These are phyloP conservation scores for Tetrahymena borealis DNA, from an alignment of 73 alveolate species.

Conservation along the genomic window DNA sequence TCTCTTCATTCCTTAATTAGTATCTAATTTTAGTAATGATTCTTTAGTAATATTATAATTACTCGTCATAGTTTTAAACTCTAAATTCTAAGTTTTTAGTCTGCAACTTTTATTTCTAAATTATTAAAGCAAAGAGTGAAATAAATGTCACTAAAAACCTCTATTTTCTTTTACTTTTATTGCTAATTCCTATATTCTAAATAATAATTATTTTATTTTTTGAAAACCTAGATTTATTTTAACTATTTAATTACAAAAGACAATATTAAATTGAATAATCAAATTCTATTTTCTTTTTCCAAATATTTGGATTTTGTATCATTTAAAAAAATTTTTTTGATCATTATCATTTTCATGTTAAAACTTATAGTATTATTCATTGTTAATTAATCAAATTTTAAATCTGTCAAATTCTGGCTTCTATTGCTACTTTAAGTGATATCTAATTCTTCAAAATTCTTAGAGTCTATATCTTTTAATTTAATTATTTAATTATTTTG, in stretches of 20 bases:
- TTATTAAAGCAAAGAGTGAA: neutral
- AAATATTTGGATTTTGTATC: neutral
- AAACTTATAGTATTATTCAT: too few species aligned
- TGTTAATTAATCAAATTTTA: too few species aligned
- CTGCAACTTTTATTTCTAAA: neutral
- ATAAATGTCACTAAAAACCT: neutral
- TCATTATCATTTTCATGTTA: neutral
- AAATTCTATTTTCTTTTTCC: neutral
- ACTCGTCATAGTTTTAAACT: too few species aligned
- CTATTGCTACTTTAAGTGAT: neutral
- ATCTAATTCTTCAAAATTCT: neutral
- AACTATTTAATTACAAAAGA: neutral
- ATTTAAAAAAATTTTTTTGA: neutral
- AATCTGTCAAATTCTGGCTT: neutral
- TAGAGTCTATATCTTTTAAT: neutral
- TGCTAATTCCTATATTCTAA: neutral
- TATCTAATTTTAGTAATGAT: too few species aligned
- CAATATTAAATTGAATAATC: neutral
- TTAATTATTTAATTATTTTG: neutral
- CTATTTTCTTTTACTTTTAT: neutral
- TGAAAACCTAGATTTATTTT: neutral
- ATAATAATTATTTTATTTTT: neutral
- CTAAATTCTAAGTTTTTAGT: too few species aligned
- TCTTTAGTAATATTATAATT: too few species aligned
- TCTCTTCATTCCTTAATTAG: too few species aligned